These are phyloP conservation scores for Pseudocohnilembus persalinus DNA, from an alignment of 169 alveolate species.

Conservation along the genomic window DNA sequence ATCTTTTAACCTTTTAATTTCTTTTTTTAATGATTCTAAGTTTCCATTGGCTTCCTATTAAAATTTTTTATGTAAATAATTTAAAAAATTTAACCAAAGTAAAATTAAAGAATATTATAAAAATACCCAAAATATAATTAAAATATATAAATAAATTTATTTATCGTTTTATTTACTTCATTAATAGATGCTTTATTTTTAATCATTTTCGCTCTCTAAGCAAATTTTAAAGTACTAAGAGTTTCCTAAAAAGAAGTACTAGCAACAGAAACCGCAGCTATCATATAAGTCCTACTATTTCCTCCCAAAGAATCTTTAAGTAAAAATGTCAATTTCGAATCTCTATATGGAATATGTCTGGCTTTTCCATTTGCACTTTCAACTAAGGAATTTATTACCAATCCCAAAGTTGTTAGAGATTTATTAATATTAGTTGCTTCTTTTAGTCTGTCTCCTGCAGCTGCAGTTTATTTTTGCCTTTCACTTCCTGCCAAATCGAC, in stretches of 20 bases:
- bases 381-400: slow-evolving; percentile 66
- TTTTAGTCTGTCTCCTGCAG: slow-evolving; percentile 65
- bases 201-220: slow-evolving; percentile 63
- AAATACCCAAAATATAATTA: too few relatives aligned
- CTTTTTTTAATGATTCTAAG: slow-evolving; percentile 52
- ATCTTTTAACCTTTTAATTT: slow-evolving; percentile 61
- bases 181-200: slow-evolving; percentile 71
- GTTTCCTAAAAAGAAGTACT: slow-evolving; percentile 56
- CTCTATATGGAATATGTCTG: slow-evolving; percentile 51
- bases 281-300: slow-evolving; percentile 55
- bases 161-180: too few relatives aligned
- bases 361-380: slow-evolving; percentile 56
- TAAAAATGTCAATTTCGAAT: slow-evolving; percentile 50
- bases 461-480: slow-evolving; percentile 61
- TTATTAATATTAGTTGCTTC: slow-evolving; percentile 71
- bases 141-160: too few relatives aligned
- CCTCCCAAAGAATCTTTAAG: slow-evolving; percentile 66
- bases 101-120: slow-evolving; percentile 6
- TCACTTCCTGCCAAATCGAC: slow-evolving; percentile 80
- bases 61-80: too few relatives aligned
- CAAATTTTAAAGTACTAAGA: slow-evolving; percentile 51
- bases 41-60: slow-evolving; percentile 53
- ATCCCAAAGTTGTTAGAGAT: slow-evolving; percentile 62
- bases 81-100: too few relatives aligned
- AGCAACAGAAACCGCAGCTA: slow-evolving; percentile 57